Evolutionary conservation across 805 yeast species (phyloP).

Genomic region (Saccharomycopsis sp.): DNA sequence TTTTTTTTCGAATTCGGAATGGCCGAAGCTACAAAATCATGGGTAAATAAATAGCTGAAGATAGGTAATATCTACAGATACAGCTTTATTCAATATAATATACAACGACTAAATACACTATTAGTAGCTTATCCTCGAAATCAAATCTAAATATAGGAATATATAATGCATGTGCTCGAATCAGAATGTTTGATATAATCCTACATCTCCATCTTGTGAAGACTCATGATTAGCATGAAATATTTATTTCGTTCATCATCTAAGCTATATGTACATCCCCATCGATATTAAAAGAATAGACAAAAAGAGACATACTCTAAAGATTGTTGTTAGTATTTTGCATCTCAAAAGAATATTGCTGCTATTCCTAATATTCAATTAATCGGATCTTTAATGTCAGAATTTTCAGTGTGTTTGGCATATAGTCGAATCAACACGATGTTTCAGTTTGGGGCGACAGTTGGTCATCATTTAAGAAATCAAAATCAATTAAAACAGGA

Average conservation of each 20-base stretch:
- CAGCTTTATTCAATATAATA: neutral
- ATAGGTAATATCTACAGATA: too few relatives aligned
- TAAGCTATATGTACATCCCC: neutral
- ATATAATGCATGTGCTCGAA: neutral
- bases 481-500: neutral
- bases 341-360: neutral
- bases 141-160: neutral
- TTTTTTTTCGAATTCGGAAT: too few relatives aligned
- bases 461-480: slow-evolving; percentile 44
- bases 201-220: neutral
- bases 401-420: slow-evolving; percentile 67
- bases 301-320: neutral
- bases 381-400: slow-evolving; percentile 33
- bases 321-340: neutral
- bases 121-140: neutral
- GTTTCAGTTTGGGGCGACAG: slow-evolving; percentile 71
- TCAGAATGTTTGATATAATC: slow-evolving; percentile 2
- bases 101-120: neutral
- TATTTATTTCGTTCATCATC: slow-evolving; percentile 19
- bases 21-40: neutral
- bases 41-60: too few relatives aligned
- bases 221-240: slow-evolving; percentile 23
- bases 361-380: neutral
- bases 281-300: neutral
- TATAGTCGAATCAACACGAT: slow-evolving; percentile 59